Evolutionary conservation across 2,329 filamentous ascomycete genomes (phyloP), one percentile per base, ranked within the genome.

Genomic region (Colletotrichum melonis): DNA sequence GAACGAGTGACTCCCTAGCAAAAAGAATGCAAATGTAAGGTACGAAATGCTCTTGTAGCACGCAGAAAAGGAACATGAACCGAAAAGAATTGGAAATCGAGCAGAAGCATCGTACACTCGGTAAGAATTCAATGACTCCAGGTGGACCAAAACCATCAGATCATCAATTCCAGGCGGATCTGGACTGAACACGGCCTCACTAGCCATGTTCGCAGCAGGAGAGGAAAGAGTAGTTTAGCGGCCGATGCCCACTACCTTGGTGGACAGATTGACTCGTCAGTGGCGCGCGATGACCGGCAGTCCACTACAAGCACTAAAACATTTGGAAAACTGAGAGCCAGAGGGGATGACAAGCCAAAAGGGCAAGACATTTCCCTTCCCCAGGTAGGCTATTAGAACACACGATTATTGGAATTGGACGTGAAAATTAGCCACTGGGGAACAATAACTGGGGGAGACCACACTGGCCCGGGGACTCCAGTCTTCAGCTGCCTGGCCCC

Each of bases 301-400:
- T 46, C 62, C 63, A 69, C 62, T 30, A 26, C 32, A 19, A 62
- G 58, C 63, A 55, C 68, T 64, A 74, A 71, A 74, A 64, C 63
- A 72, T 74, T 55, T 63, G 52, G 24, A 65, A 72, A 55, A 64
- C 52, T 28, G 19, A 19, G 38, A 42, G 38, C 14, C 16, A 7
- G 19, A 22, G 42, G 42, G 19, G 42, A 49, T 9, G 19, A 22
- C 19, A 49, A 22, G 19, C 8, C 38, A 19, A 19, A 42, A 5
- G 38, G 38, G 4, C 4, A 26, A 26, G 26, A 26, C 26, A 26
- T 5, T 26, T 26, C 26, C 26, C 26, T 26, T 26, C 26, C 26
- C 26, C 4, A 26, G 26, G 26, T 26, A 26, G 26, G 26, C 26
- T 26, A 26, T 26, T 26, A 52, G 35, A 24, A 46, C 42, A 64